Conservation (phyloP, 2,329 filamentous ascomycete species). For the Diaporthe longicolla region DNA sequence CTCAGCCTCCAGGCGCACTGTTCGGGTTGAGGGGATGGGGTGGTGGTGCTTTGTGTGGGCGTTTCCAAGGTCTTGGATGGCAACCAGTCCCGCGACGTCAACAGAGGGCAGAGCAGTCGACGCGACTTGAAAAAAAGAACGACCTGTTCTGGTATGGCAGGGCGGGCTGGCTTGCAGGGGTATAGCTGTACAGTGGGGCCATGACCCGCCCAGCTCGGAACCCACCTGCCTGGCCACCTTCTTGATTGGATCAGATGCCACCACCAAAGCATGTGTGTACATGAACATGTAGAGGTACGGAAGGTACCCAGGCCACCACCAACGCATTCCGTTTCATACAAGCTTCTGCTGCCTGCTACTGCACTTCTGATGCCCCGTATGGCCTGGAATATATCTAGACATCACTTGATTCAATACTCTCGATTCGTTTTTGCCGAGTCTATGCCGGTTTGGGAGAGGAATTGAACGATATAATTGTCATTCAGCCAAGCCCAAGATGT, state of each 20-base stretch:
- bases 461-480: neutral
- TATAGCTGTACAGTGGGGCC: slow-evolving; percentile 18
- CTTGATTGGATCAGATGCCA: slow-evolving; percentile 11
- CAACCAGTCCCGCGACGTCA: slow-evolving; percentile 27
- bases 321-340: slow-evolving; percentile 1
- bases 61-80: slow-evolving; percentile 26
- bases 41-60: slow-evolving; percentile 20
- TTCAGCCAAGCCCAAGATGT: neutral
- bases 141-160: slow-evolving; percentile 2
- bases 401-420: neutral
- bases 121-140: slow-evolving; percentile 36
- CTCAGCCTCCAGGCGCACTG: neutral
- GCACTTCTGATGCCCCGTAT: neutral
- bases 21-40: neutral
- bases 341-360: neutral
- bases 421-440: neutral
- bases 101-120: slow-evolving; percentile 32
- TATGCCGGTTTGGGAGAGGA: neutral
- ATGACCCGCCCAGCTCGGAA: neutral
- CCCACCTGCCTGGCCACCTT: neutral
- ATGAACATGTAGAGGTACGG: neutral
- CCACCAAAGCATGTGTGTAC: neutral
- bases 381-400: neutral
- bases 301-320: neutral
- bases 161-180: slow-evolving; percentile 6